Evolutionary conservation across 257 asterid species (phyloP), one percentile per base, ranked within the genome.

Genomic region (Nicotiana obtusifolia): DNA sequence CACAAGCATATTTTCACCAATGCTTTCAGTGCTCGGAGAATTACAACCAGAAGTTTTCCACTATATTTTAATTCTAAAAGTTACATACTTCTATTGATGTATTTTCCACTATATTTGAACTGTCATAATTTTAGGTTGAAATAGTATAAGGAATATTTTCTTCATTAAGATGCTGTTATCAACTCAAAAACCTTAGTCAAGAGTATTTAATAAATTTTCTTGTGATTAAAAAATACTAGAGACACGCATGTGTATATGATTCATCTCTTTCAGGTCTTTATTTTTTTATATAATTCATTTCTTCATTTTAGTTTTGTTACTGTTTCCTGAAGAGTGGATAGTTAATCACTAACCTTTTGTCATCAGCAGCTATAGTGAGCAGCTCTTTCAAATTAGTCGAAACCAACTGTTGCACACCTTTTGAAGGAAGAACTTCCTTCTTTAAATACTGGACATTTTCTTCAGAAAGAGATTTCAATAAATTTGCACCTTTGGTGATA

Each of bases 301-400:
- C 60, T 5, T 54, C 0, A 15, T 15, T 54, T 54, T 54, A 14
- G 5, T 54, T 15, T 54, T 54, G 19, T 52, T 13, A 41, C 60
- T 54, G 60, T 16, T 54, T 54, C 7, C 10, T 54, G 60, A 54
- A 16, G 20, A 54, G n/a, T 54, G 60, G n/a, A 54, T 54, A 5
- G 16, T 54, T 16, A 16, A 54, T 41, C 54, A 17, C 79, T 33
- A 87, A 92, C 99, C 97, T 92, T 90, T 95, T 95, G 89, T 95
- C 99, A 76, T 97, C 89, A 78, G 99, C 97, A 8, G 98, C 97
- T 87, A 95, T 90, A 80, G 91, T 84, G 66, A 95, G 97, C 77
- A 95, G 95, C 89, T 93, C 97, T 67, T 88, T 90, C 90, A 90
- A 88, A 82, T 95, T 93, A 3, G 95, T 90, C 30, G 99, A 93